Base-by-base conservation (phyloP, 148 eudicot species). In the Diospyros kaki region DNA sequence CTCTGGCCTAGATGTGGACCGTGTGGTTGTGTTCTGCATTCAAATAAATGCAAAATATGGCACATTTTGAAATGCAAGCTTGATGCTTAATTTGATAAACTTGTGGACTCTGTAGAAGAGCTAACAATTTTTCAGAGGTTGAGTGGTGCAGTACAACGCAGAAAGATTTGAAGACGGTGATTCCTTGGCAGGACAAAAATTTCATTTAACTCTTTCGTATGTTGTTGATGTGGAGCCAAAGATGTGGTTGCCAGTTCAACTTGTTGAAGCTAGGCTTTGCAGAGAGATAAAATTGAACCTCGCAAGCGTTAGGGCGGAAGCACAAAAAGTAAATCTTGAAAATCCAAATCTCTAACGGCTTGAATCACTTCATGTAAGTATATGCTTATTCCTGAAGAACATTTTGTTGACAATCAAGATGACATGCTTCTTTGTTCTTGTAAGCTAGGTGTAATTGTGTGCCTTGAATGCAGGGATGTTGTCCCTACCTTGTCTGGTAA, bases 181-280 rank as follows among this genome's bases (percentile, higher is more conserved):
- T 64, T 50, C 52, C 48, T 41, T 66, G 71, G 66, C 52, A 55
- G 75, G 69, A 63, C 72, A 79, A 77, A 73, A 81, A 66, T 81
- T 62, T 54, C 53, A 69, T 41, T 83, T 91, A 5, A 82, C 80
- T 58, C 94, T 90, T 56, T 75, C 81, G 0, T 90, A 90, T 70
- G 78, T 73, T 77, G 90, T 90, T 65, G 83, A 88, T 58, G 91
- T 88, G 82, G 83, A 83, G 80, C 94, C 94, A 51, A 90, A 90
- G 77, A 60, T 83, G 63, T 90, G 94, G 94, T 76, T 90, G 73
- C 94, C 94, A 8, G 88, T 90, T 69, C 76, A 87, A 45, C 84
- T 88, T 58, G 83, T 90, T 63, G 89, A 90, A 87, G 90, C 88
- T 78, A 82, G 92, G 80, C 81, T 90, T 58, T 88, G 87, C 77